Percentiles rank a stretch among this genome's conserved stretches.
phyloP scores from a whole-genome alignment of 345 rosid genomes.

The Boechera divaricarpa region DNA sequence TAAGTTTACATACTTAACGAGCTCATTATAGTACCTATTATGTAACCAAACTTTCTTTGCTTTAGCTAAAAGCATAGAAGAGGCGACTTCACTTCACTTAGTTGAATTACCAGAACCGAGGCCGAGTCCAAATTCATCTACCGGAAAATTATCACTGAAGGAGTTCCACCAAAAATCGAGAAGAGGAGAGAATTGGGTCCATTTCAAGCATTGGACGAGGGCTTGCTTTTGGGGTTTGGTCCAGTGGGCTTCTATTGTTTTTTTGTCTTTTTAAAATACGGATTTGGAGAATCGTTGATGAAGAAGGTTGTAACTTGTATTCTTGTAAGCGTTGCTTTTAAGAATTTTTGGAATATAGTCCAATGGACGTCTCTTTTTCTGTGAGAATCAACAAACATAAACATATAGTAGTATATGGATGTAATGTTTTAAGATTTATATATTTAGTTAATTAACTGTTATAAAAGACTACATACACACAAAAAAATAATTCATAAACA shows the following conservation, averaged over 20 bases:
- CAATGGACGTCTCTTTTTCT: slow-evolving; percentile 1
- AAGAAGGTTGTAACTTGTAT: neutral
- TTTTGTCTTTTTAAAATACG: neutral
- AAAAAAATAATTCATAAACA: too few relatives aligned
- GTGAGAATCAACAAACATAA: slow-evolving; percentile 2
- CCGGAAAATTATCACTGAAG: too few relatives aligned
- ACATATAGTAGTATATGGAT: neutral
- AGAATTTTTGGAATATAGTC: neutral
- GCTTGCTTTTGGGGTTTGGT: slow-evolving; percentile 10
- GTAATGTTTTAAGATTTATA: neutral
- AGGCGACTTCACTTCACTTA: too few relatives aligned
- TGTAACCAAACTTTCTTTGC: slow-evolving; percentile 52
- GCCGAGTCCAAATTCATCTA: too few relatives aligned
- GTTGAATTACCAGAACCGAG: neutral
- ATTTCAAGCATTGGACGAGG: neutral
- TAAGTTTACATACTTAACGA: neutral
- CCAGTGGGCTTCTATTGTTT: slow-evolving; percentile 24
- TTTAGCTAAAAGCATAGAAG: slow-evolving; percentile 1
- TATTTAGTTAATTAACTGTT: neutral
- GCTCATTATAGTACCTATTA: neutral
- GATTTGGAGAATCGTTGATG: neutral
- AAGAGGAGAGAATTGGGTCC: neutral
- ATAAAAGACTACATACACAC: neutral
- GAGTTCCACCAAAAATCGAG: neutral
- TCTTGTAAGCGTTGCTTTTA: neutral